Base-by-base conservation (phyloP, 163 green algal species). In the Scenedesmus sp. region DNA sequence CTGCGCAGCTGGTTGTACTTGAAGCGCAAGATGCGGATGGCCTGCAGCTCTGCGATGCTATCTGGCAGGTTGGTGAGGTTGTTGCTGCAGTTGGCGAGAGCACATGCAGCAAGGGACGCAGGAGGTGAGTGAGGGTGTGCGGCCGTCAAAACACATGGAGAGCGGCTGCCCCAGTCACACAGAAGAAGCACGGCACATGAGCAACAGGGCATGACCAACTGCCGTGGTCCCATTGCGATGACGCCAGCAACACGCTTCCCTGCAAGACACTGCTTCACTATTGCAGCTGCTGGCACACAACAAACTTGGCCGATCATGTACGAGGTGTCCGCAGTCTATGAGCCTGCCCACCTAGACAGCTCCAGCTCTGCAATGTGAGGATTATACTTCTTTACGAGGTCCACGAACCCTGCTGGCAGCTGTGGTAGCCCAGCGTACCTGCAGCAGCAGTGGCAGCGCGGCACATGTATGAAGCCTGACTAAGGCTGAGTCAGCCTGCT, bases 1-100 rank as follows among this genome's bases (percentile, higher is more conserved):
- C 90, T 56, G 43, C 92, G 94, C 26, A 97, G 80, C 92, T 95
- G 91, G 80, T 97, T 97, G 93, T 97, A 97, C 93, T 97, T 97
- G 72, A 97, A 53, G 1, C 94, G 89, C 81, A 97, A 59, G 20
- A 92, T 94, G 35, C 94, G 93, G 16, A 97, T 61, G 72, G 93
- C 94, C 20, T 78, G 82, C 37, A 97, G 92, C 81, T 95, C 92
- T 42, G 91, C 85, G 22, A 97, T 40, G 20, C 95, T 94, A 37
- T 96, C 94, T 30, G 95, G 95, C 20, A 97, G 84, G 82, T 95
- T 92, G 0, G 91, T 94, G 5, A 97, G 79, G 86, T 96, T 94
- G 84, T 97, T 97, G 86, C 95, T 97, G 92, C 46, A 49, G 6
- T 37, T 76, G 16, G 30, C 18, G 73, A 51, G 35, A n/a, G 59